Evolutionary conservation across 169 alveolate genomes (phyloP).

Genomic region (Miamiensis avidus): DNA sequence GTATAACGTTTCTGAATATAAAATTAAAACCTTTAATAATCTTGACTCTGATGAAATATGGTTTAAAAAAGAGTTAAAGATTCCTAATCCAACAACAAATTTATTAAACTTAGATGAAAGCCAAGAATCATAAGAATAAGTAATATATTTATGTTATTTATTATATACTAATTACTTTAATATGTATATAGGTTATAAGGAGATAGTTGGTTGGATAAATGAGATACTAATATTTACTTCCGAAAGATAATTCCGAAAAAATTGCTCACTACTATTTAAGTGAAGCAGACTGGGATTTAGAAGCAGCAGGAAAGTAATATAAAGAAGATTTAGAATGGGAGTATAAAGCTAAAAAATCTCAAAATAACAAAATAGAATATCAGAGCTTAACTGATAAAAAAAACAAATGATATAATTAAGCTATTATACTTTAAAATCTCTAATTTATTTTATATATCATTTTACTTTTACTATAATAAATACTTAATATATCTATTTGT

Average conservation of each 20-base stretch:
- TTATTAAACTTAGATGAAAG: background rate
- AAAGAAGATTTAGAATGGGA: background rate
- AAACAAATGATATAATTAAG: too few relatives aligned
- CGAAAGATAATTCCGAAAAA: background rate
- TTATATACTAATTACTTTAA: too few relatives aligned
- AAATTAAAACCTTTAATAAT: too few relatives aligned
- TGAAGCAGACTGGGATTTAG: background rate
- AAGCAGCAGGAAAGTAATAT: background rate
- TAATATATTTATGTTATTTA: background rate
- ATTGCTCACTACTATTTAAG: background rate
- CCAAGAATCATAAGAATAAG: background rate
- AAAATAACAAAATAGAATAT: too few relatives aligned
- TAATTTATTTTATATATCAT: too few relatives aligned
- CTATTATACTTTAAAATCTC: too few relatives aligned
- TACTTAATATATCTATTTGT: too few relatives aligned
- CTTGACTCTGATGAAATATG: background rate
- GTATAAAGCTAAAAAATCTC: too few relatives aligned
- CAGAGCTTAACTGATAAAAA: too few relatives aligned
- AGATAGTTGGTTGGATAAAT: background rate
- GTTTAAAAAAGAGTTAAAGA: background rate
- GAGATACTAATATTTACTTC: background rate
- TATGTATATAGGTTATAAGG: background rate
- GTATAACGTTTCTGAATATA: background rate
- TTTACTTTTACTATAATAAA: too few relatives aligned
- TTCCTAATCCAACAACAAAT: background rate